phyloP scores from a whole-genome alignment of 768 basidiomycete species.

The Mycena leptocephala region DNA sequence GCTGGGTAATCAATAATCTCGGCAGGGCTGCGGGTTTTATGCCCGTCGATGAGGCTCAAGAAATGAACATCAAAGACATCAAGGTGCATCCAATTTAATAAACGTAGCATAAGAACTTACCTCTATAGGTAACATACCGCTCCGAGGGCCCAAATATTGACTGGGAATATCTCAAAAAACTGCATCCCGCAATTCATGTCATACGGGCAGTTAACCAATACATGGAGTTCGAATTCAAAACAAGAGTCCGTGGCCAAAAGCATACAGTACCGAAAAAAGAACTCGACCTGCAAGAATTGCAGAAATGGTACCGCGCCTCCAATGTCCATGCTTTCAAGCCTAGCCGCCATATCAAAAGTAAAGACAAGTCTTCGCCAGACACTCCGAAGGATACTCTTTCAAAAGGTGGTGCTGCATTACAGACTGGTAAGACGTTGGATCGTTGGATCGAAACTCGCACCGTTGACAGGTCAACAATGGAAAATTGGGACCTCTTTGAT shows the following conservation, averaged over 20 bases:
- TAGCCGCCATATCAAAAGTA: slow-evolving; percentile 33
- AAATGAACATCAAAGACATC: slow-evolving; percentile 40
- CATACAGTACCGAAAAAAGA: slow-evolving; percentile 37
- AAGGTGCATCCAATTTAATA: neutral
- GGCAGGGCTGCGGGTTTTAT: slow-evolving; percentile 20
- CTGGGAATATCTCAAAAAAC: slow-evolving; percentile 39
- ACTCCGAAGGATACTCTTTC: slow-evolving; percentile 34
- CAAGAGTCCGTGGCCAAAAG: slow-evolving; percentile 26
- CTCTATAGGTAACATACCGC: slow-evolving; percentile 40
- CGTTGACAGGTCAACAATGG: slow-evolving; percentile 27
- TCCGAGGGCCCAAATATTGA: slow-evolving; percentile 39
- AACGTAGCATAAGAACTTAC: too few relatives aligned
- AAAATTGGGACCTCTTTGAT: too few relatives aligned
- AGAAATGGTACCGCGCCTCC: slow-evolving; percentile 37
- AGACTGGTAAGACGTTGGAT: slow-evolving; percentile 24
- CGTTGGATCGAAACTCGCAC: slow-evolving; percentile 40
- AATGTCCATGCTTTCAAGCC: slow-evolving; percentile 36
- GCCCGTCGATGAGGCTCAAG: slow-evolving; percentile 39
- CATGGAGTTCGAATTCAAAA: slow-evolving; percentile 35
- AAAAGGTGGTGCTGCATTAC: slow-evolving; percentile 34
- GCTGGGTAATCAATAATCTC: slow-evolving; percentile 41
- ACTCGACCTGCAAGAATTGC: too few relatives aligned
- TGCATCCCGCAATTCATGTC: slow-evolving; percentile 37
- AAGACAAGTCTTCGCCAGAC: slow-evolving; percentile 21
- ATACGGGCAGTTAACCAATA: slow-evolving; percentile 32